Percentiles rank a stretch among this genome's conserved stretches.
Evolutionary conservation across 305 asterid species (phyloP).

Genomic region (Fraxinus paxiana): DNA sequence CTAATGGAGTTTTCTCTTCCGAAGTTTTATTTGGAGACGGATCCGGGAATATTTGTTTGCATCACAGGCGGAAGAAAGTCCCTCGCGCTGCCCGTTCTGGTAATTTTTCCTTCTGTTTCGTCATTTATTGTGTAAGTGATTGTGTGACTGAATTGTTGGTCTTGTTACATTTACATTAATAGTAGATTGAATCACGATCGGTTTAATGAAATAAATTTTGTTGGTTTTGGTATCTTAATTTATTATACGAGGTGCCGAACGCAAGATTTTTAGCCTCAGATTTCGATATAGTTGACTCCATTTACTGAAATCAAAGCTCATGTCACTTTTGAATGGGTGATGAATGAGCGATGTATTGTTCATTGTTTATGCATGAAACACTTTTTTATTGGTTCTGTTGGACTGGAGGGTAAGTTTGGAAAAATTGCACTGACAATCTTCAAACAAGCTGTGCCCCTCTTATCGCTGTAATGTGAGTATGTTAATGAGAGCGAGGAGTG

Average conservation of each 20-base stretch:
- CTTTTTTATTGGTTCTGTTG: conserved; percentile 15
- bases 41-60: conserved; percentile 39
- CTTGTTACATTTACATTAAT: neutral
- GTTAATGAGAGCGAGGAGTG: neutral
- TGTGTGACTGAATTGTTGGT: neutral
- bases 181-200: neutral
- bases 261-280: neutral
- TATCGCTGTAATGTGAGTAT: neutral
- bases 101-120: conserved; percentile 9
- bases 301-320: conserved; percentile 1
- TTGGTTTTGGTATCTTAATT: neutral
- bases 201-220: neutral
- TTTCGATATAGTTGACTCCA: neutral
- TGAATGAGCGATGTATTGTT: neutral
- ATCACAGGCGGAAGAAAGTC: conserved; percentile 34
- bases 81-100: conserved; percentile 43
- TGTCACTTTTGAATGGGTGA: neutral
- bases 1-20: conserved; percentile 23
- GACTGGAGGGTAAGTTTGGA: conserved; percentile 7
- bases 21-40: conserved; percentile 30
- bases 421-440: conserved; percentile 14
- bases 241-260: neutral
- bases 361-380: conserved; percentile 20
- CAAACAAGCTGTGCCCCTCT: neutral
- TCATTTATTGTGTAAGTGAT: neutral